Base-by-base conservation (phyloP, 2,329 filamentous ascomycete species). In the Aspergillus sp. region DNA sequence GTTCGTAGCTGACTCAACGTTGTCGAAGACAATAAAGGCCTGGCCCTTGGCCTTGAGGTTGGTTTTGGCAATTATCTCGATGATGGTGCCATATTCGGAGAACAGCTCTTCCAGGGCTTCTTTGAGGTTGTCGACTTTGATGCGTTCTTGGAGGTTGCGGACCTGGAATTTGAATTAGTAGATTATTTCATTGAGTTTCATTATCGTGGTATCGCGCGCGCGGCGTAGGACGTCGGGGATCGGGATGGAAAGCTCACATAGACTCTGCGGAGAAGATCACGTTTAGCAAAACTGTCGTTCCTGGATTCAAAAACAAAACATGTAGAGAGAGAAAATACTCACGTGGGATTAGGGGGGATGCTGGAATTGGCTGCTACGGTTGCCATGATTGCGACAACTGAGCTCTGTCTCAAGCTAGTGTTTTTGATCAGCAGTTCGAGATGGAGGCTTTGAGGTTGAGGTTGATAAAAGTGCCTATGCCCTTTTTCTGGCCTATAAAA, bases 41-140 rank as follows among this genome's bases (percentile, higher is more conserved):
- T 98, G 93, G 10, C 93, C 93, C 67, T 94, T 96, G 39, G 89
- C 88, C 66, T 88, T 90, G 25, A 97, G 71, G 67, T 94, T 96
- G 54, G 82, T 88, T 74, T 95, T 95, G 41, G 88, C 88, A 50
- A 95, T 80, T 45, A 95, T 81, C 53, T 95, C 90, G 58, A 95
- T 72, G 52, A 95, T 82, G 49, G 76, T 84, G 54, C 93, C 93
- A 69, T 93, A 96, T 68, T 95, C 88, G 53, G 83, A 83, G 72
- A 97, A 97, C 61, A 97, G 78, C 53, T 84, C 82, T 19, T 72
- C 74, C 13, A 98, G 78, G 0, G 87, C 80, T 56, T 85, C 80
- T 55, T 84, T 86, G 46, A 97, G 77, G 7, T 81, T 72, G 30
- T 90, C 85, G 49, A 88, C 77, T 68, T 95, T 95, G 69, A 95